phyloP scores from a whole-genome alignment of 1,284 basidiomycete species.

The Ustilago nuda region DNA sequence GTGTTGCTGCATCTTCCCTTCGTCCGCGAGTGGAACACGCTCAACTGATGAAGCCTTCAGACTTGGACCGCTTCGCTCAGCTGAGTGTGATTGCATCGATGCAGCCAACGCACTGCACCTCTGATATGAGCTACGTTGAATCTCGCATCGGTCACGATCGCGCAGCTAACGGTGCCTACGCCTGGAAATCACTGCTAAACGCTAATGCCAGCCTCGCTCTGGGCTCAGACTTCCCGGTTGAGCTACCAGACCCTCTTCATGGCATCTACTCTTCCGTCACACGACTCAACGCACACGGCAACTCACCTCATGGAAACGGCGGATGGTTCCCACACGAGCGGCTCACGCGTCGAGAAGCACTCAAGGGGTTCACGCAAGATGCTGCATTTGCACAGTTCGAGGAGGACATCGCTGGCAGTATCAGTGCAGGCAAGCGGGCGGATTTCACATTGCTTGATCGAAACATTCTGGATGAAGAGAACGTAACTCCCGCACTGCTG shows the following conservation, averaged over 20 bases:
- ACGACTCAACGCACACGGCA: slow-evolving; percentile 77
- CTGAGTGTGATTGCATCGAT: slow-evolving; percentile 90
- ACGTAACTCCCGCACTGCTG: slow-evolving; percentile 75
- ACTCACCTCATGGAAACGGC: slow-evolving; percentile 81
- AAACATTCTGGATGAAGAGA: slow-evolving; percentile 76
- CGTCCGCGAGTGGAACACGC: slow-evolving; percentile 89
- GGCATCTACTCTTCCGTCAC: slow-evolving; percentile 90
- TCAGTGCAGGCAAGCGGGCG: slow-evolving; percentile 81
- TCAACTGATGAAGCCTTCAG: slow-evolving; percentile 77
- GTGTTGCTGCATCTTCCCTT: slow-evolving; percentile 59
- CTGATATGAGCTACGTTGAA: slow-evolving; percentile 83
- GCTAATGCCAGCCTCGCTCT: slow-evolving; percentile 76
- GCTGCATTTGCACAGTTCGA: slow-evolving; percentile 87
- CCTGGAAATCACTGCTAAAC: slow-evolving; percentile 80
- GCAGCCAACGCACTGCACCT: slow-evolving; percentile 88
- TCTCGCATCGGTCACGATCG: slow-evolving; percentile 70
- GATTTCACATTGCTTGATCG: slow-evolving; percentile 85
- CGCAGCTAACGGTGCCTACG: slow-evolving; percentile 80
- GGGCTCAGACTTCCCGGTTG: slow-evolving; percentile 90
- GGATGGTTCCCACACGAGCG: slow-evolving; percentile 77
- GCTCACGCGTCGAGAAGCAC: slow-evolving; percentile 78
- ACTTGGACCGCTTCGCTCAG: slow-evolving; percentile 77
- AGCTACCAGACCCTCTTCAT: slow-evolving; percentile 53
- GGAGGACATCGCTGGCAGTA: slow-evolving; percentile 75
- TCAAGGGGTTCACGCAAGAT: slow-evolving; percentile 82